Conservation (phyloP, 768 basidiomycete species). For the Lentinula boryana region DNA sequence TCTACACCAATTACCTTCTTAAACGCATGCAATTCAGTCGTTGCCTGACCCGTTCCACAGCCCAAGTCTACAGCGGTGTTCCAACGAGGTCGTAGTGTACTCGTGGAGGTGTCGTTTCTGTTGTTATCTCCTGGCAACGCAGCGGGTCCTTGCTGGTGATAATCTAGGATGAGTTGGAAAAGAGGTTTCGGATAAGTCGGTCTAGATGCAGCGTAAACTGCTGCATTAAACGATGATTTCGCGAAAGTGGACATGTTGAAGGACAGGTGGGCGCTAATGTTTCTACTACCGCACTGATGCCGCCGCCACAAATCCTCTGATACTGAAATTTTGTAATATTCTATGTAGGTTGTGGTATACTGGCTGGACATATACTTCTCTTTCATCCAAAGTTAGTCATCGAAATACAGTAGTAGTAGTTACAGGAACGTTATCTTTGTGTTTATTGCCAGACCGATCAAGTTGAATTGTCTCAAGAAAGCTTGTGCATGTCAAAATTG, state of each 20-base stretch:
- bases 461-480: no score
- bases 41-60: slow-evolving; percentile 81
- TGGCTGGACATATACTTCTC: no score
- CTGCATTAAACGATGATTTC: slow-evolving; percentile 42
- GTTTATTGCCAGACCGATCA: no score
- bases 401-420: no score
- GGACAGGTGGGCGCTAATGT: neutral
- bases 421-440: no score
- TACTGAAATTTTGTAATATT: no score
- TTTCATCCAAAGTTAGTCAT: no score
- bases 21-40: slow-evolving; percentile 51
- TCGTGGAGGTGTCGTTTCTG: neutral
- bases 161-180: slow-evolving; percentile 38
- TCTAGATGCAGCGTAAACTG: slow-evolving; percentile 40
- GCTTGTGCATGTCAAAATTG: no score
- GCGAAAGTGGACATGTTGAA: slow-evolving; percentile 47
- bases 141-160: slow-evolving; percentile 26
- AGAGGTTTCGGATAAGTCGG: slow-evolving; percentile 47
- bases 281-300: no score
- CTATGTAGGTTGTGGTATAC: no score
- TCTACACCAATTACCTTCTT: slow-evolving; percentile 65
- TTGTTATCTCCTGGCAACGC: neutral
- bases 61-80: slow-evolving; percentile 68
- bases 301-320: no score
- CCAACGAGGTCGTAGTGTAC: slow-evolving; percentile 26